Conservation (phyloP, 73 alveolate genomes). For the Effrenium voratum region DNA sequence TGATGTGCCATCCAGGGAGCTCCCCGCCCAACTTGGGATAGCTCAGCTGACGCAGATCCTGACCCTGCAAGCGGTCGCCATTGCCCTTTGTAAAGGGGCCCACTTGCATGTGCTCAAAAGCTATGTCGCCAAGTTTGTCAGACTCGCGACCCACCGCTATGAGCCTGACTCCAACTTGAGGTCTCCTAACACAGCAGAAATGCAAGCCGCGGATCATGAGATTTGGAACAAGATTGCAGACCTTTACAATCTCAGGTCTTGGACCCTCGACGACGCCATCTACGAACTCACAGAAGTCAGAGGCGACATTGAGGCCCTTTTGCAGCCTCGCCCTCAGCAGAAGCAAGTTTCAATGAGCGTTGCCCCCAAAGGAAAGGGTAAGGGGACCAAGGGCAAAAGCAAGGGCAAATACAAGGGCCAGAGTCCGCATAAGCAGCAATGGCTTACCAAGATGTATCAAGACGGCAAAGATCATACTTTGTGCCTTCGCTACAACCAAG, state of each 20-base stretch:
- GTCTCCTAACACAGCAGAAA: neutral
- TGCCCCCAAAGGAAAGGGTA: neutral
- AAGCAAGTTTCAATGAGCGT: too few relatives aligned
- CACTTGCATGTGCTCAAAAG: neutral
- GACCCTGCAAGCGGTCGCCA: neutral
- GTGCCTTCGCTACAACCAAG: neutral
- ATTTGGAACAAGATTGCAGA: neutral
- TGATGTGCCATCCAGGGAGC: neutral
- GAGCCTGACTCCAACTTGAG: neutral
- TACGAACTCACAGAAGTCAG: too few relatives aligned
- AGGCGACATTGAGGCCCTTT: too few relatives aligned
- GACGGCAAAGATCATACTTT: neutral
- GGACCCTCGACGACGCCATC: neutral
- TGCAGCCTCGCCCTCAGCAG: too few relatives aligned
- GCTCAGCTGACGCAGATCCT: neutral
- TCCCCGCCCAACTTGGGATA: neutral
- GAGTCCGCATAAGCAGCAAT: neutral
- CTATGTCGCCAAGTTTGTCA: neutral
- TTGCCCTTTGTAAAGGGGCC: neutral
- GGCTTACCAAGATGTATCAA: neutral
- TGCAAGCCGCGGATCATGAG: neutral
- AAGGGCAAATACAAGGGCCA: neutral
- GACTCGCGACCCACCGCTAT: neutral
- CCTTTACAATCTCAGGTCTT: neutral
- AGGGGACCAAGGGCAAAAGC: neutral